phyloP scores from a whole-genome alignment of 495 filamentous ascomycete genomes.

The Xylaria cubensis region DNA sequence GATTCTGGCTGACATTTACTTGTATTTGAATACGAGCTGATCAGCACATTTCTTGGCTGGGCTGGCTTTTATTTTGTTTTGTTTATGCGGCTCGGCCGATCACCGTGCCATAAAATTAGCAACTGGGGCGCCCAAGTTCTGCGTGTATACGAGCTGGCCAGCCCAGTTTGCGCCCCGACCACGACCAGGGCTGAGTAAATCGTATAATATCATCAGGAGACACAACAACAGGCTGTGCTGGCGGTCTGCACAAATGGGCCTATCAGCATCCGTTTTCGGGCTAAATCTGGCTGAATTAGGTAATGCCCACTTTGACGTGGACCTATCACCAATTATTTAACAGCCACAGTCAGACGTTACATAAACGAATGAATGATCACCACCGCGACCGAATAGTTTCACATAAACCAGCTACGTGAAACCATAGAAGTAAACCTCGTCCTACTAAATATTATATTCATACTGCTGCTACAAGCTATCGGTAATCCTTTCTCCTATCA shows the following conservation, averaged over 20 bases:
- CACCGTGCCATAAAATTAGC: constrained; percentile 20
- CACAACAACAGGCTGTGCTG: background rate
- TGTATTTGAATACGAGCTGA: constrained; percentile 2
- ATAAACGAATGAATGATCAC: background rate
- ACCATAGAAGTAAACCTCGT: background rate
- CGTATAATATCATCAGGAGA: too few species aligned
- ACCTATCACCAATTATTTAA: background rate
- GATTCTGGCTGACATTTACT: background rate
- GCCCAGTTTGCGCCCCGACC: too few species aligned
- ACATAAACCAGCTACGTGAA: background rate
- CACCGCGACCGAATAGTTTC: background rate
- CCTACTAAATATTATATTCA: constrained; percentile 5
- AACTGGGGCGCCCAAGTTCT: constrained; percentile 14
- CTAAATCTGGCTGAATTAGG: constrained; percentile 21
- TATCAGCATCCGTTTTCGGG: background rate
- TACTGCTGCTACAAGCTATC: constrained; percentile 1
- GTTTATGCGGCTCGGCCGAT: constrained; percentile 9
- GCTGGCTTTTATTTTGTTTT: background rate
- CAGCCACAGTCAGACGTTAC: background rate
- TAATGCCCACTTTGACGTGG: constrained; percentile 12
- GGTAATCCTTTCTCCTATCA: background rate
- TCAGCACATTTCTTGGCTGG: constrained; percentile 1
- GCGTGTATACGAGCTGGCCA: background rate
- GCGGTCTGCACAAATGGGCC: background rate
- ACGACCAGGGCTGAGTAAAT: too few species aligned